These are phyloP conservation scores for Parietaria judaica DNA, from an alignment of 306 rosid genomes.

Conservation along the genomic window DNA sequence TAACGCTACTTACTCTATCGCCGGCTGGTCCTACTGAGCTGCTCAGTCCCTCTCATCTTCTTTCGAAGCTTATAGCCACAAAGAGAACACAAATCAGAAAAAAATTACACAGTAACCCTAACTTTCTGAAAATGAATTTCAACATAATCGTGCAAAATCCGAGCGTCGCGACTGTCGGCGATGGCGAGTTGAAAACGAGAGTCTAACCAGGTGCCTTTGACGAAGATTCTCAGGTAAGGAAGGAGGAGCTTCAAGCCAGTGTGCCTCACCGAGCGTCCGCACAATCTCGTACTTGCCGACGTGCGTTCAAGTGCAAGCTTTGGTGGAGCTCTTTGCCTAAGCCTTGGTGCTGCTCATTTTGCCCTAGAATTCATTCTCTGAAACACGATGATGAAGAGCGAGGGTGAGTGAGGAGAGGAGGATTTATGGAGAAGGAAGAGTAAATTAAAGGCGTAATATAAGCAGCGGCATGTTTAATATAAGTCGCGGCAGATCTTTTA, in stretches of 20 bases:
- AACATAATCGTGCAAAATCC: constrained; percentile 51
- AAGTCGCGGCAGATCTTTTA: no score
- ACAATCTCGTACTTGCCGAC: constrained; percentile 51
- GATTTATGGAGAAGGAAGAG: not conserved
- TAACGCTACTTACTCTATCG: constrained; percentile 42
- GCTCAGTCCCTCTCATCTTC: constrained; percentile 67
- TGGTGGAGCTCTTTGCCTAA: not conserved
- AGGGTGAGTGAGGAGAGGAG: not conserved
- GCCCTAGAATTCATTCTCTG: not conserved
- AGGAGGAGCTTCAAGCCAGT: constrained; percentile 58
- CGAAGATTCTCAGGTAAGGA: constrained; percentile 38
- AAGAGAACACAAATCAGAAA: not conserved
- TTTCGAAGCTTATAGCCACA: constrained; percentile 40
- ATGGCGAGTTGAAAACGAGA: constrained; percentile 57
- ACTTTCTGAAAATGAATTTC: not conserved
- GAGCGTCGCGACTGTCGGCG: constrained; percentile 57
- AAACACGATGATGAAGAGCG: not conserved
- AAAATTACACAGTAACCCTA: not conserved
- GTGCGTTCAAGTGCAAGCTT: constrained; percentile 38
- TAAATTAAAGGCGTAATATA: no score
- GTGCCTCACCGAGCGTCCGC: constrained; percentile 29
- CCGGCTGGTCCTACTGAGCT: constrained; percentile 86
- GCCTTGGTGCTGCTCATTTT: constrained; percentile 23
- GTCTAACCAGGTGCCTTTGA: constrained; percentile 58
- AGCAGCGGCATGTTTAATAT: no score